Conservation (phyloP, 257 asterid genomes). For the Pogostemon cablin region DNA sequence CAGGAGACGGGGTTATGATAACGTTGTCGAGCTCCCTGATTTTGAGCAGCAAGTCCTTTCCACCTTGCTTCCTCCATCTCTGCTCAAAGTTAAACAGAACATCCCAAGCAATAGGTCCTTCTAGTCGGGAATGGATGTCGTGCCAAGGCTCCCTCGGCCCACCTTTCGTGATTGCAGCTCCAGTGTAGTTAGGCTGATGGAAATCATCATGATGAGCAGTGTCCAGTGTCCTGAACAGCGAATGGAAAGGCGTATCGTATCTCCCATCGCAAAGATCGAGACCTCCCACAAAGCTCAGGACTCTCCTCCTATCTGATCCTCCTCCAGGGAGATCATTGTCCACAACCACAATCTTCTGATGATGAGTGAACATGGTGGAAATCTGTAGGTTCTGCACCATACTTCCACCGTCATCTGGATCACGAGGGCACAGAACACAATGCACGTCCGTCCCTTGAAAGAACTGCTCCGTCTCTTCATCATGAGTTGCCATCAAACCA, state of each 20-base stretch:
- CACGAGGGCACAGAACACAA: slow-evolving; percentile 76
- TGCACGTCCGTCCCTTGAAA: slow-evolving; percentile 63
- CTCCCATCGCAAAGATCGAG: slow-evolving; percentile 86
- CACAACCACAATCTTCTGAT: slow-evolving; percentile 77
- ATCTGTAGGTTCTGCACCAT: slow-evolving; percentile 67
- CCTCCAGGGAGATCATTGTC: slow-evolving; percentile 61
- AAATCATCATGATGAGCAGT: slow-evolving; percentile 86
- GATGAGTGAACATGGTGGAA: slow-evolving; percentile 92
- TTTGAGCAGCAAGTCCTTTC: slow-evolving; percentile 64
- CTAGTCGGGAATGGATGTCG: slow-evolving; percentile 76
- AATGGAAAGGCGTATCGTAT: slow-evolving; percentile 81
- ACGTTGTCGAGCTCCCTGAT: slow-evolving; percentile 62
- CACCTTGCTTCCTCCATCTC: slow-evolving; percentile 90
- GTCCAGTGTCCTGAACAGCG: slow-evolving; percentile 78
- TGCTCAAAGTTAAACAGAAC: slow-evolving; percentile 83
- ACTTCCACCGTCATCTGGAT: slow-evolving; percentile 88
- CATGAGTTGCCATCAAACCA: slow-evolving; percentile 91
- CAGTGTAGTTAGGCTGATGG: slow-evolving; percentile 81
- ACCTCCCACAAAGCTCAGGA: slow-evolving; percentile 93
- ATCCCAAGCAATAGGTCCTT: slow-evolving; percentile 93
- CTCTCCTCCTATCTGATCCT: slow-evolving; percentile 49
- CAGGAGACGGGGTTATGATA: slow-evolving; percentile 76
- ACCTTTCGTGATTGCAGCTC: slow-evolving; percentile 64
- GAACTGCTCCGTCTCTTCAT: slow-evolving; percentile 65
- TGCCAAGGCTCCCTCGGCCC: slow-evolving; percentile 97